Conservation (phyloP, 208 protist species). For the Blastocrithidia nonstop region DNA sequence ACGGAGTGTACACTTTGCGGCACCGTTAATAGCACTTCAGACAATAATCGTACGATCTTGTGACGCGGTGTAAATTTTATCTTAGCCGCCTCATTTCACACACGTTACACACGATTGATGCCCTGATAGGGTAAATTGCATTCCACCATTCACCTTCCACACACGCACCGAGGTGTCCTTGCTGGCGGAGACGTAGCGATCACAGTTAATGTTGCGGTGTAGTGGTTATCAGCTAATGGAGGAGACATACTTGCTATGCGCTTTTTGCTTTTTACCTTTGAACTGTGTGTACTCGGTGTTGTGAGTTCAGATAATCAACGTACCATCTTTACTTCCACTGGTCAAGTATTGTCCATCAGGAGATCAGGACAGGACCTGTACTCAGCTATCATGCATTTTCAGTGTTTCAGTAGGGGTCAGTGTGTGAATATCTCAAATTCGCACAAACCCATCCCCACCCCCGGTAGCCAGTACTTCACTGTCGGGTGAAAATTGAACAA, state of each 20-base stretch:
- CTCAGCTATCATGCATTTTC: slow-evolving; percentile 89
- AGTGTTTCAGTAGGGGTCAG: slow-evolving; percentile 87
- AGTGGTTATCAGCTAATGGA: slow-evolving; percentile 93
- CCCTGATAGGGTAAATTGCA: slow-evolving; percentile 79
- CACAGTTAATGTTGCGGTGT: slow-evolving; percentile 72
- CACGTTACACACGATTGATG: slow-evolving; percentile 96
- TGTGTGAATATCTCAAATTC: slow-evolving; percentile 96
- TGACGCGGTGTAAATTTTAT: slow-evolving; percentile 89
- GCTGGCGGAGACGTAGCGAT: slow-evolving; percentile 82
- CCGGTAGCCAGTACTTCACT: slow-evolving; percentile 87
- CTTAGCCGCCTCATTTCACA: slow-evolving; percentile 92
- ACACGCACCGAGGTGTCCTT: slow-evolving; percentile 90
- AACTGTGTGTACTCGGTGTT: slow-evolving; percentile 56
- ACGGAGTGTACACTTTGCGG: slow-evolving; percentile 53
- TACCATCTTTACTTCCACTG: slow-evolving; percentile 89
- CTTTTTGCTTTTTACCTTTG: slow-evolving; percentile 67
- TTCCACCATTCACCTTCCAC: slow-evolving; percentile 45
- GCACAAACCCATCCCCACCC: slow-evolving; percentile 92
- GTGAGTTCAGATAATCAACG: slow-evolving; percentile 88
- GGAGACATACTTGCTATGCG: slow-evolving; percentile 93
- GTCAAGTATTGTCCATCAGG: slow-evolving; percentile 88
- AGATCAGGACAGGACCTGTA: slow-evolving; percentile 93
- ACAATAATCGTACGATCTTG: slow-evolving; percentile 96
- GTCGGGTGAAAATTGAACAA: slow-evolving; percentile 90
- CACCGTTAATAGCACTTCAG: slow-evolving; percentile 78